Percentiles rank a stretch among this genome's conserved stretches.
Conservation (phyloP, 352 stramenopile species). For the Phytopythium helicoides region DNA sequence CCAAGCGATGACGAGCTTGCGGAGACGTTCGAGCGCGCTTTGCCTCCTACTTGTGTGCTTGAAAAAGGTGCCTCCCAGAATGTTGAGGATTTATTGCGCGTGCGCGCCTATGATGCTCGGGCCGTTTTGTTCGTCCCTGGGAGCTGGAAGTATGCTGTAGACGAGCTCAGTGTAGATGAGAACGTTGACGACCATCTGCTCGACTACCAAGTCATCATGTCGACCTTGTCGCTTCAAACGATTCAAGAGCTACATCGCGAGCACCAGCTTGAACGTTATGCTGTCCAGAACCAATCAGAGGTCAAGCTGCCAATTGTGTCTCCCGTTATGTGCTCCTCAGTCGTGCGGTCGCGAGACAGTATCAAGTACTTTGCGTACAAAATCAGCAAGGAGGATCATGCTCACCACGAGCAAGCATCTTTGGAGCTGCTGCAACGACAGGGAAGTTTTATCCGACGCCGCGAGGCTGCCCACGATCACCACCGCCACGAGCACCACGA, state of each 20-base stretch:
- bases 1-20: conserved; percentile 25
- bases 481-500: conserved; percentile 9
- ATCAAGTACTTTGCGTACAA: conserved; percentile 64
- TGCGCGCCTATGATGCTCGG: conserved; percentile 36
- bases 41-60: conserved; percentile 5
- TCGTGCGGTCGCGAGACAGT: conserved; percentile 52
- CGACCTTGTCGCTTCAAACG: conserved; percentile 43
- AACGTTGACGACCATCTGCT: conserved; percentile 42
- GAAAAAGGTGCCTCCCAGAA: conserved; percentile 35
- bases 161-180: conserved; percentile 27
- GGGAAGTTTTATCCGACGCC: conserved; percentile 1
- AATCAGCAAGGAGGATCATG: conserved; percentile 17
- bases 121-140: conserved; percentile 52
- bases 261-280: conserved; percentile 10
- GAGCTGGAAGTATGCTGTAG: conserved; percentile 41
- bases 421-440: background rate
- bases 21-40: conserved; percentile 9
- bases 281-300: background rate
- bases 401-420: conserved; percentile 13
- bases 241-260: conserved; percentile 36
- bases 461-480: conserved; percentile 8
- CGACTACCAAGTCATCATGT: conserved; percentile 72
- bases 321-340: conserved; percentile 31
- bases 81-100: conserved; percentile 49
- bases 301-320: background rate